Base-by-base conservation (phyloP, 1,284 basidiomycete species). In the Cryptococcus deneoformans region DNA sequence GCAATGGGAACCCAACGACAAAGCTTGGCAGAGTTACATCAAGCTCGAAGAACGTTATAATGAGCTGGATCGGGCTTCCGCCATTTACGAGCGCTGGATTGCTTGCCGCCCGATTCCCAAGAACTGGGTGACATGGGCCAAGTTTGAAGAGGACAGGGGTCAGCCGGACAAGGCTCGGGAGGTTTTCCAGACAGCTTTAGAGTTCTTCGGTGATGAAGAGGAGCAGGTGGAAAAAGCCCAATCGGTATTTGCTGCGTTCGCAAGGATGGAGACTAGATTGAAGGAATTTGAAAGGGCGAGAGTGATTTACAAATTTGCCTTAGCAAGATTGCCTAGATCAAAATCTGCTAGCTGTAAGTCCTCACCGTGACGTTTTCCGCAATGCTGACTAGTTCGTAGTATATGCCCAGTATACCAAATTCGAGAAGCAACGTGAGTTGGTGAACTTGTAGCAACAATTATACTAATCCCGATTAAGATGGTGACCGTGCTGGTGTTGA, bases 1-100 rank as follows among this genome's bases (percentile, higher is more conserved):
- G 92, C 84, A 89, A 63, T 99, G 96, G 96, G 93, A 99, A 75
- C 96, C 96, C 0, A 92, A 98, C 70, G 96, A 99, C 84, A 98
- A 97, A 57, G 93, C 95, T 6, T 99, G 95, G 96, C 89, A 92
- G 72, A 91, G 92, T 10, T 99, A 96, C 78, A 92, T 99, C 82
- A 95, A 97, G 80, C 81, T 99, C 75, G 96, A 99, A 80, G 86
- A 90, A 71, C 84, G 95, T 49, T 99, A 99, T 76, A 82, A 87
- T 63, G 96, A 99, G 78, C 78, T 87, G 42, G 95, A 98, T 67
- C 83, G 93, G 10, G 95, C 93, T 2, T 95, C 92, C 64, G 82
- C 86, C 24, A 88, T 99, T 48, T 98, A 96, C 78, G 95, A 98
- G 76, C 83, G 96, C 12, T 94, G 93, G 87, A 87, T 99, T 62